Base-by-base conservation (phyloP, 805 yeast genomes). In the Candida germanica region DNA sequence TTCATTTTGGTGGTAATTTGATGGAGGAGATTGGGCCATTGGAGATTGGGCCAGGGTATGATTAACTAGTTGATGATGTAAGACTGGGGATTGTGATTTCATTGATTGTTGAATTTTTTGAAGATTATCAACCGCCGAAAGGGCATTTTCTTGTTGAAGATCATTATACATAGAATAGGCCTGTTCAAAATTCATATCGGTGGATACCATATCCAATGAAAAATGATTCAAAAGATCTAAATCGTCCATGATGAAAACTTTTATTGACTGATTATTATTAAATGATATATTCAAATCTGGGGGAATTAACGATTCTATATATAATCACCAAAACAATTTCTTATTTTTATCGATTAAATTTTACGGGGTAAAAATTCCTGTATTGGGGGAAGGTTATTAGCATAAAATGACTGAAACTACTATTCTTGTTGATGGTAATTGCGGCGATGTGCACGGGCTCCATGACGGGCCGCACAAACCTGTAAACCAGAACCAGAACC, bases 121-220 rank as follows among this genome's bases (percentile, higher is more conserved):
- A 40, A 68, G 59, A 36, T 58, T 58, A 38, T 64, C 71, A 13
- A 66, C 52, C 14, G 59, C 61, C 22, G 44, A 44, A 15, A 54
- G 15, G 15, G 69, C 69, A 27, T 55, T 49, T 33, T 63, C 64
- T 32, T 64, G 67, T 45, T 66, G 71, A 32, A 66, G 47, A 27
- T 53, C 55, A 26, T 56, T 49, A 50, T 66, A 68, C 63, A 64
- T 59, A 22, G 54, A 44, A 43, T 65, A 68, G 9, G 71, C 71
- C 51, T 66, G 70, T 53, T 68, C 72, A 35, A 68, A 67, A 36
- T 66, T 66, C 71, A 66, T 66, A 51, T 66, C 71, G 35, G 49
- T 44, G 18, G 49, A 44, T 5, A 44, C 49, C 49, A 44, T 44
- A 29, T 44, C 49, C 33, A 44, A 44, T 2, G 49, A 44, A 35